Percentiles rank a stretch among this genome's conserved stretches.
These are phyloP conservation scores for Vaccinium vitisidaea DNA, from an alignment of 148 eudicot genomes.

Conservation along the genomic window DNA sequence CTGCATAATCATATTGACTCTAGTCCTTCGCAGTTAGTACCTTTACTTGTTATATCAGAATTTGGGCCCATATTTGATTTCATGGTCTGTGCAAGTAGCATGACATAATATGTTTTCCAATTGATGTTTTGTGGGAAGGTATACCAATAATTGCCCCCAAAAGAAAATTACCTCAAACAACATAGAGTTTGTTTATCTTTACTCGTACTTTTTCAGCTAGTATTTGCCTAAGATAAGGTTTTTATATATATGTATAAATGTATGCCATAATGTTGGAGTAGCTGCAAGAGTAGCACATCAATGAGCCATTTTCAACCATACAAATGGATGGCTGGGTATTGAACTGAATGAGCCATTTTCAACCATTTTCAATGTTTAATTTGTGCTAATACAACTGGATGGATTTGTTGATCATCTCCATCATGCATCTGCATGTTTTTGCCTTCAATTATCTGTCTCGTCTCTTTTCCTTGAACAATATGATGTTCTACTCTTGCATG, in stretches of 20 bases:
- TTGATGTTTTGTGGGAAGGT: not conserved
- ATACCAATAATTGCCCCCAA: not conserved
- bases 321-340: constrained; percentile 1
- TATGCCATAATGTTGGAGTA: not conserved
- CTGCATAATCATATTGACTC: not conserved
- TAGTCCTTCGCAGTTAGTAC: not conserved
- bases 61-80: not conserved
- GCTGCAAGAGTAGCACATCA: not conserved
- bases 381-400: not conserved
- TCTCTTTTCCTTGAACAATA: not conserved
- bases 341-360: not conserved
- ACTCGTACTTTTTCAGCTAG: not conserved
- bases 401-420: not conserved
- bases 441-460: not conserved
- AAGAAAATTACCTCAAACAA: not conserved
- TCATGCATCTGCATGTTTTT: not conserved
- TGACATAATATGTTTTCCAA: not conserved
- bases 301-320: not conserved
- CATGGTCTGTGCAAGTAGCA: not conserved
- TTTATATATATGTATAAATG: not conserved
- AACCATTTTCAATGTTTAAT: not conserved
- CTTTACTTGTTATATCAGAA: not conserved
- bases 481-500: not conserved
- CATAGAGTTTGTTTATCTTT: not conserved
- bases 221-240: not conserved